A percentile compares a stretch with the other conserved stretches of the same genome.
Evolutionary conservation across 352 stramenopile genomes (phyloP).

Genomic region (Phytophthora boehmeriae): DNA sequence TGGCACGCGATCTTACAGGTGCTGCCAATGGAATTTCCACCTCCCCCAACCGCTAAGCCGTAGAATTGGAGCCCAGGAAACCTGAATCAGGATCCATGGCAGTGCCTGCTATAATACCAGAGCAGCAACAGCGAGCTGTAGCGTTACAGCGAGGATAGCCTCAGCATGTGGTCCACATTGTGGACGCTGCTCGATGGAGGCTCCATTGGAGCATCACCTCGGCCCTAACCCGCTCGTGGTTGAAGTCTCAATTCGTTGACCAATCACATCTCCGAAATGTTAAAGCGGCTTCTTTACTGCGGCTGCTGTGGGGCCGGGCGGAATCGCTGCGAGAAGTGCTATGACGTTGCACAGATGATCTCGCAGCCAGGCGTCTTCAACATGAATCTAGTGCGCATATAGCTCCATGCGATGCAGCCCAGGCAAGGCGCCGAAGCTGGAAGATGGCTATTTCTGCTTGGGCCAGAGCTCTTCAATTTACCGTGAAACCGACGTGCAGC

Average conservation of each 20-base stretch:
- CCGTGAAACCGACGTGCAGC: background rate
- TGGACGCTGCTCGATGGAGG: no score
- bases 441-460: conserved; percentile 1
- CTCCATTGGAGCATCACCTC: no score
- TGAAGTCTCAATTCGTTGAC: conserved; percentile 30
- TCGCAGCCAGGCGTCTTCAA: background rate
- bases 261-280: conserved; percentile 29
- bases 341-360: background rate
- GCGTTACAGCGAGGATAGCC: no score
- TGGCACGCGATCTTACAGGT: no score
- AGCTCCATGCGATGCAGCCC: background rate
- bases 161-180: no score
- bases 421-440: background rate
- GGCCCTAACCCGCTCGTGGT: conserved; percentile 16
- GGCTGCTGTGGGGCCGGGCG: conserved; percentile 16
- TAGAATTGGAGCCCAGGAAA: no score
- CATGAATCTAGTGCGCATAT: background rate
- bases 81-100: no score
- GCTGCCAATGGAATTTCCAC: no score
- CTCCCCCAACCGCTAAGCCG: no score
- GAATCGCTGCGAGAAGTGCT: conserved; percentile 2
- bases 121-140: no score
- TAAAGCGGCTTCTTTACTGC: conserved; percentile 21
- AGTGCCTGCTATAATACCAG: no score
- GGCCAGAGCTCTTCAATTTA: background rate